phyloP scores from a whole-genome alignment of 805 yeast species.

The Saturnispora besseyi region DNA sequence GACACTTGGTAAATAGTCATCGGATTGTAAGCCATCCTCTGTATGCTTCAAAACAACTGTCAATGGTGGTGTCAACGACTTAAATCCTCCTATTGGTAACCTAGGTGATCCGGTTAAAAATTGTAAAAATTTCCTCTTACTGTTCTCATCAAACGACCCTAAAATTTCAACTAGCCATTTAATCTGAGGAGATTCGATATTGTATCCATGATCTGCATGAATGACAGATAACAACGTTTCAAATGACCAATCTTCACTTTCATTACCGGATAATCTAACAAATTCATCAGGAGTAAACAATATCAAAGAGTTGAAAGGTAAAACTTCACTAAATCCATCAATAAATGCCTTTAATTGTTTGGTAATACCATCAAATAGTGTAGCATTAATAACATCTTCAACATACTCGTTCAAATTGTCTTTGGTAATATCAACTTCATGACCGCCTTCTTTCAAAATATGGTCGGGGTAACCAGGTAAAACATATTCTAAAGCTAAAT shows the following conservation, averaged over 20 bases:
- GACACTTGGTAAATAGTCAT: conserved; percentile 87
- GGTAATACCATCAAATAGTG: conserved; percentile 54
- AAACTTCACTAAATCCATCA: conserved; percentile 73
- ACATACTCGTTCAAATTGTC: conserved; percentile 53
- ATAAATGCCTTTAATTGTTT: conserved; percentile 61
- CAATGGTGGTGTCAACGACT: conserved; percentile 66
- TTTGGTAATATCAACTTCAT: conserved; percentile 36
- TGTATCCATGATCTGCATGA: conserved; percentile 87
- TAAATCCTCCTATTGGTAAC: conserved; percentile 90
- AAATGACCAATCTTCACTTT: conserved; percentile 79
- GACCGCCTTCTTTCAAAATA: conserved; percentile 53
- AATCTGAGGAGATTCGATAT: conserved; percentile 56
- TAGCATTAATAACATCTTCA: conserved; percentile 44
- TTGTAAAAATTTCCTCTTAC: conserved; percentile 69
- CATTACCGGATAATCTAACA: conserved; percentile 61
- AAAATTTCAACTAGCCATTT: conserved; percentile 53
- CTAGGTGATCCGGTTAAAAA: conserved; percentile 91
- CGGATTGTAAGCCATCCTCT: conserved; percentile 61
- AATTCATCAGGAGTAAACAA: conserved; percentile 73
- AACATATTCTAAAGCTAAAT: conserved; percentile 53
- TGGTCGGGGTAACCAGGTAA: conserved; percentile 68
- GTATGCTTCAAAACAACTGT: conserved; percentile 80
- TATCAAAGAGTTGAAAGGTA: conserved; percentile 65
- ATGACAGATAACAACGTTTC: conserved; percentile 51
- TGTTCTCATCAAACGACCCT: conserved; percentile 40